Evolutionary conservation across 257 asterid species (phyloP), one percentile per base, ranked within the genome.

Genomic region (Sherardia arvensis): DNA sequence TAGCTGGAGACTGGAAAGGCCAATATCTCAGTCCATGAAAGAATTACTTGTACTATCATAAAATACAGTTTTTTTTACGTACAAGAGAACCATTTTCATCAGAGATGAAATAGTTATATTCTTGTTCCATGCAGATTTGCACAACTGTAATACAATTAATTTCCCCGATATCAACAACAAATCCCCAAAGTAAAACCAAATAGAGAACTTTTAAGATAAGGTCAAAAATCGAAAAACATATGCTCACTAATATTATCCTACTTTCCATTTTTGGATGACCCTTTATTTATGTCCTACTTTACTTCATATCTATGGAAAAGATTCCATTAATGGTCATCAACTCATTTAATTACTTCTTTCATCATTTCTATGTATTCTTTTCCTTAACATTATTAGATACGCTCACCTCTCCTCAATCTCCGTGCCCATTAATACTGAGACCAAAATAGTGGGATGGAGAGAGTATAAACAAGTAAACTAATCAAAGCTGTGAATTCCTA

Each of bases 1-100:
- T 55, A 63, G 18, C 29, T 38, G 34, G 38, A 21, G 49, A 62
- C 20, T 22, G 9, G 18, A 63, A 64, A 63, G 20, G n/a, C 15
- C 22, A 15, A 49, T 27, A 61, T n/a, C 29, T 17, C 65, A 38
- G 36, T 33, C 51, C 40, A 28, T 20, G 45, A n/a, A 68, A 68
- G n/a, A n/a, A n/a, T n/a, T n/a, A n/a, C n/a, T n/a, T n/a, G n/a
- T n/a, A n/a, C n/a, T n/a, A n/a, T n/a, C n/a, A n/a, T n/a, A n/a
- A n/a, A n/a, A n/a, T n/a, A n/a, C n/a, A n/a, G n/a, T n/a, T n/a
- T 10, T 36, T 36, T 38, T 10, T 38, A 11, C 12, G 14, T 15
- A 38, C 18, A 38, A 38, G 47, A 15, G 47, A 38, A 38, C 47
- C 47, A 10, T 38, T 38, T 1, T 38, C 47, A 38, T 9, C 12